Evolutionary conservation across 257 asterid species (phyloP), one percentile per base, ranked within the genome.

Genomic region (Solanum phureja): DNA sequence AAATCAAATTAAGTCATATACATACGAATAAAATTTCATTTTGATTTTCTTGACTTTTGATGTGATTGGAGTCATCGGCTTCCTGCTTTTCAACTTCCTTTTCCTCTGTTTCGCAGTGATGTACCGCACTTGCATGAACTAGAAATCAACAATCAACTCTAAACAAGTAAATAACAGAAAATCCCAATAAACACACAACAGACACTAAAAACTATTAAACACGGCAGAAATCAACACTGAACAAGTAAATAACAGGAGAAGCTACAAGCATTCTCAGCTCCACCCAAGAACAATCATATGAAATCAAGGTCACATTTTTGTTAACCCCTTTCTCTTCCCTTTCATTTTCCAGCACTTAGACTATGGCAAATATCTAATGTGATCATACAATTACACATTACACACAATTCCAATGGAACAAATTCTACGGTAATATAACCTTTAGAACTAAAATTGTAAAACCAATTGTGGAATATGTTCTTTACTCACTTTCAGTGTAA

Each of bases 1-100:
- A 73, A 18, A 35, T 44, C 56, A 33, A 49, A 77, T 38, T 72
- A 79, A 73, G 72, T 21, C 37, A 85, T 46, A 86, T 77, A 91
- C 96, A 66, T 95, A 95, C 98, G 98, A 95, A 89, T 94, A 95
- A 86, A 82, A 74, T 88, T 95, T 95, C 34, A 95, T 92, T 90
- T 95, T 95, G 90, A 88, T 87, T 87, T 95, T 95, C 88, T 95
- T 95, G 88, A 95, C 92, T 92, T 95, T 95, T 83, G 98, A 95
- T 33, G 56, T 86, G n/a, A 92, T 85, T 1, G 98, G 98, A 10
- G 98, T 92, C 94, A 82, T 89, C 2, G 98, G 98, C 87, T 90
- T 88, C 92, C 98, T 93, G 90, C 98, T 92, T 95, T 95, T 95
- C 92, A 92, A 88, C 91, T 93, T 94, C 91, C 94, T 93, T 87